These are phyloP conservation scores for Porphyridium purpureum DNA, from an alignment of 23 red algal genomes.

Conservation along the genomic window DNA sequence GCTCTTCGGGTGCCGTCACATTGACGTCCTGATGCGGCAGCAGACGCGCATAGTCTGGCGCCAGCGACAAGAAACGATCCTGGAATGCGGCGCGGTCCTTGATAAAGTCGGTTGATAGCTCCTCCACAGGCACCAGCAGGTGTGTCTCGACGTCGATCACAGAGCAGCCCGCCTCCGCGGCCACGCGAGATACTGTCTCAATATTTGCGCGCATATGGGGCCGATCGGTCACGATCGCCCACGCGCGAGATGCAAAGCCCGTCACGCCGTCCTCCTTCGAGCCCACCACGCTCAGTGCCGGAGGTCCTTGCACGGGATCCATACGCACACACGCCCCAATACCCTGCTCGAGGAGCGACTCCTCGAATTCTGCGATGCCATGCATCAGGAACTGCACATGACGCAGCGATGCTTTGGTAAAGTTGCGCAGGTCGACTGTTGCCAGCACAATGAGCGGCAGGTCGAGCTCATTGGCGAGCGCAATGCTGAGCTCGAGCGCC, in stretches of 20 bases:
- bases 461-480: background rate
- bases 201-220: background rate
- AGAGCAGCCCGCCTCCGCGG: too few relatives aligned
- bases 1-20: too few relatives aligned
- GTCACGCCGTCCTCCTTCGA: background rate
- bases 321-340: background rate
- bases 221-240: slow-evolving; percentile 12
- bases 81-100: too few relatives aligned
- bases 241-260: slow-evolving; percentile 7
- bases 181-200: too few relatives aligned
- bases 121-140: slow-evolving; percentile 6
- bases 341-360: background rate
- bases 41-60: too few relatives aligned
- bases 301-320: background rate
- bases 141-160: slow-evolving; percentile 2
- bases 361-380: slow-evolving; percentile 7
- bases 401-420: slow-evolving; percentile 2
- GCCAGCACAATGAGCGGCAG: slow-evolving; percentile 11
- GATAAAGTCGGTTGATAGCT: too few relatives aligned
- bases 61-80: too few relatives aligned
- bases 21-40: too few relatives aligned
- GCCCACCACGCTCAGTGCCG: background rate
- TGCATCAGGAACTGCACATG: slow-evolving; percentile 19
- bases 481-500: slow-evolving; percentile 9
- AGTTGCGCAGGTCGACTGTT: slow-evolving; percentile 2